These are phyloP conservation scores for Fusarium lyarnte DNA, from an alignment of 2,329 filamentous ascomycete species.

Conservation along the genomic window DNA sequence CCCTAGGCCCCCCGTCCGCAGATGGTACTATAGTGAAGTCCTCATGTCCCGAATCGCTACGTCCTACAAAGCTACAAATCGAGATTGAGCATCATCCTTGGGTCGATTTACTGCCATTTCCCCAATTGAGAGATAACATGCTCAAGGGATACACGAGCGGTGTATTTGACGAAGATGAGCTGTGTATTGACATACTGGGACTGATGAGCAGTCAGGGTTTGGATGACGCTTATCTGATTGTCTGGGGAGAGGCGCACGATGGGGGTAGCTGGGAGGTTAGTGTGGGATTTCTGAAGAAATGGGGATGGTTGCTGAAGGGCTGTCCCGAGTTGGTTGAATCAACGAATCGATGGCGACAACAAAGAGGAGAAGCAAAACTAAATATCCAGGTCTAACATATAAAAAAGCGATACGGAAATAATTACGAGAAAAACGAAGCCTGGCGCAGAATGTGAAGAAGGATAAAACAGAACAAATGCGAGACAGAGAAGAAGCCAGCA, in stretches of 20 bases:
- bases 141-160: slow-evolving; percentile 14
- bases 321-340: slow-evolving; percentile 51
- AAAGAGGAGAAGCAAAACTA: slow-evolving; percentile 31
- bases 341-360: slow-evolving; percentile 50
- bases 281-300: slow-evolving; percentile 56
- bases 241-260: slow-evolving; percentile 61
- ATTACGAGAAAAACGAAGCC: not conserved
- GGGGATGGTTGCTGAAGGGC: slow-evolving; percentile 51
- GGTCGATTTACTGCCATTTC: slow-evolving; percentile 36
- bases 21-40: not conserved
- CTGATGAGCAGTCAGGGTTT: not conserved
- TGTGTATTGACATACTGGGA: slow-evolving; percentile 35
- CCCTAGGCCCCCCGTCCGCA: not conserved
- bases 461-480: not conserved
- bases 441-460: slow-evolving; percentile 8
- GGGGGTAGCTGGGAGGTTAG: slow-evolving; percentile 58
- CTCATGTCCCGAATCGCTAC: slow-evolving; percentile 19
- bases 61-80: slow-evolving; percentile 29
- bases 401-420: not conserved
- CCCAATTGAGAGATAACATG: slow-evolving; percentile 36
- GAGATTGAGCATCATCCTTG: slow-evolving; percentile 36
- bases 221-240: slow-evolving; percentile 48
- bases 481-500: too few species aligned
- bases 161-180: slow-evolving; percentile 32
- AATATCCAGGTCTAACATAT: slow-evolving; percentile 14